Evolutionary conservation across 208 protist species (phyloP).

Genomic region (Crithidia thermophila): DNA sequence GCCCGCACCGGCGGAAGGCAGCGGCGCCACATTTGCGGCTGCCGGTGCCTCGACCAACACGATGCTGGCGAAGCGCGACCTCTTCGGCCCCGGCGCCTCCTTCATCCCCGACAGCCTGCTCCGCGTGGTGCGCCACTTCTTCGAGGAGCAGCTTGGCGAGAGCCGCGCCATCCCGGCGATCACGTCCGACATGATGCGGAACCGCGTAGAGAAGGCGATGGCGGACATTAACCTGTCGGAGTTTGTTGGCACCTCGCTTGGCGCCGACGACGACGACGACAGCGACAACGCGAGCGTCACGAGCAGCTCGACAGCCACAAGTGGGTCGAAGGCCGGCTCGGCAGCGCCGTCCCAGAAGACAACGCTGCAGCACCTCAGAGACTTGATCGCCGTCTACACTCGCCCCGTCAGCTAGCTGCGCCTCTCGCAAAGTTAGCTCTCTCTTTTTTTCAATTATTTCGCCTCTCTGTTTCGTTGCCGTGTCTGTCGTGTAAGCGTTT

Average conservation of each 20-base stretch:
- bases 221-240: conserved; percentile 53
- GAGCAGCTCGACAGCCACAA: background rate
- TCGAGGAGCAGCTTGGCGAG: conserved; percentile 63
- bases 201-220: conserved; percentile 71
- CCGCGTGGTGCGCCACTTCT: conserved; percentile 52
- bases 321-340: background rate
- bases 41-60: conserved; percentile 14
- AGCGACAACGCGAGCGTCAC: conserved; percentile 32
- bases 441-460: background rate
- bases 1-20: conserved; percentile 3
- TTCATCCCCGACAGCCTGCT: conserved; percentile 55
- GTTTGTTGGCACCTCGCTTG: conserved; percentile 48
- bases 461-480: background rate
- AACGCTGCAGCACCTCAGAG: conserved; percentile 23
- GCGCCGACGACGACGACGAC: conserved; percentile 37
- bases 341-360: conserved; percentile 26
- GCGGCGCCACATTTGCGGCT: conserved; percentile 2
- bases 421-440: background rate
- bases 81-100: conserved; percentile 19
- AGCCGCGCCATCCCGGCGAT: conserved; percentile 57
- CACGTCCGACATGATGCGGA: conserved; percentile 61
- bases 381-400: conserved; percentile 28
- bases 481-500: background rate
- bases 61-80: conserved; percentile 23
- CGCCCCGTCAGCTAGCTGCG: conserved; percentile 14